phyloP scores from a whole-genome alignment of 2,329 filamentous ascomycete genomes.

The Phialophora expanda region DNA sequence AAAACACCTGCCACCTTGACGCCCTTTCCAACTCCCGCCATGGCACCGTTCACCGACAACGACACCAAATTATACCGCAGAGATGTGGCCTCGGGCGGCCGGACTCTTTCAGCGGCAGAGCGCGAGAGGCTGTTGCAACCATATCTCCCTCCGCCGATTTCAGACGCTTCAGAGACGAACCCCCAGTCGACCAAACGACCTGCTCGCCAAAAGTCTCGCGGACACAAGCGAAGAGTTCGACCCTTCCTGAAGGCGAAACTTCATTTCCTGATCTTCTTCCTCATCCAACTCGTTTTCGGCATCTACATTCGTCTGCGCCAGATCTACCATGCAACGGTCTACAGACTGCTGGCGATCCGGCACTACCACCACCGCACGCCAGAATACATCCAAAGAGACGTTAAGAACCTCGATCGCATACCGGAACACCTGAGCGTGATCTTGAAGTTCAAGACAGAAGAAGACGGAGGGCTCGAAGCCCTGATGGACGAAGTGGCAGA shows the following conservation, averaged over 20 bases:
- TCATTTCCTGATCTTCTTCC: slow-evolving; percentile 51
- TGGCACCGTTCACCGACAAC: slow-evolving; percentile 31
- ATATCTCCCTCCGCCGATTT: slow-evolving; percentile 55
- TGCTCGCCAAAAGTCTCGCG: slow-evolving; percentile 36
- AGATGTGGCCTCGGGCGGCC: slow-evolving; percentile 48
- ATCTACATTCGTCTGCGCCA: slow-evolving; percentile 83
- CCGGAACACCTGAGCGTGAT: slow-evolving; percentile 89
- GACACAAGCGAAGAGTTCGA: slow-evolving; percentile 48
- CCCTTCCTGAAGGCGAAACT: slow-evolving; percentile 53
- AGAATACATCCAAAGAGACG: slow-evolving; percentile 86
- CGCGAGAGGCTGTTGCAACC: slow-evolving; percentile 59
- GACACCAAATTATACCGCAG: slow-evolving; percentile 47
- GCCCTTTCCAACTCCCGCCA: slow-evolving; percentile 11
- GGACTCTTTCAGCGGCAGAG: slow-evolving; percentile 51
- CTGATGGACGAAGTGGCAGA: slow-evolving; percentile 91
- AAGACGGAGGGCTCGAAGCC: slow-evolving; percentile 77
- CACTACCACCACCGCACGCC: slow-evolving; percentile 97
- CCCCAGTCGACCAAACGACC: slow-evolving; percentile 14
- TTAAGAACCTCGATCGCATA: slow-evolving; percentile 72
- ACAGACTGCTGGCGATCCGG: slow-evolving; percentile 78
- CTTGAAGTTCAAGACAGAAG: slow-evolving; percentile 72
- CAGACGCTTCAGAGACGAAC: slow-evolving; percentile 21
- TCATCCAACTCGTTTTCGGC: slow-evolving; percentile 77
- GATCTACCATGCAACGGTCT: slow-evolving; percentile 76
- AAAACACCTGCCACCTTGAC: slow-evolving; percentile 1